These are phyloP conservation scores for Aspergillus nomiae DNA, from an alignment of 2,329 filamentous ascomycete genomes.

Conservation along the genomic window DNA sequence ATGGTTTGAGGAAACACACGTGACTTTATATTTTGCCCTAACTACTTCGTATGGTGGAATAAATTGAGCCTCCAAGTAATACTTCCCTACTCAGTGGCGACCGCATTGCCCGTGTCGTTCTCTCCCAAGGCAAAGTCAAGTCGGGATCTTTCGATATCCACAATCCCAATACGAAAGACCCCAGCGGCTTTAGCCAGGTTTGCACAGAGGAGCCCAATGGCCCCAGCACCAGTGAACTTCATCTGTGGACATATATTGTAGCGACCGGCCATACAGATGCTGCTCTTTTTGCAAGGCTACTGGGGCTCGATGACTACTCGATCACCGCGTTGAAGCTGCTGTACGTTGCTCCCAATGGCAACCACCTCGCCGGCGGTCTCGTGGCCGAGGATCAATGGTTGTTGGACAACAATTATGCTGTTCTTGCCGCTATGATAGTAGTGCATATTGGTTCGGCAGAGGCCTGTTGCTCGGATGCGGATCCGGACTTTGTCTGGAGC, in stretches of 20 bases:
- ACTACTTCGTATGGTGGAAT: no score
- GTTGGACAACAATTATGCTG: slow-evolving; percentile 2
- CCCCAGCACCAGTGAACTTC: not conserved
- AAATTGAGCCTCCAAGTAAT: no score
- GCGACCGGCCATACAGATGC: not conserved
- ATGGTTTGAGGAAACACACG: no score
- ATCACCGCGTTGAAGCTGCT: not conserved
- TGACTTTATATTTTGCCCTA: no score
- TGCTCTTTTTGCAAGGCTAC: not conserved
- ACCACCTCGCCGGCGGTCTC: slow-evolving; percentile 75
- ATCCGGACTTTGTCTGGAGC: slow-evolving; percentile 56
- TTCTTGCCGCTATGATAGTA: slow-evolving; percentile 74
- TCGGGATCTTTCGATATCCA: no score
- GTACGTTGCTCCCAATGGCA: slow-evolving; percentile 50
- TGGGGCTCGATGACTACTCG: not conserved
- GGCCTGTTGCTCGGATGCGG: slow-evolving; percentile 60
- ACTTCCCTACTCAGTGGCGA: no score
- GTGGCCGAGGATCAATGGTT: slow-evolving; percentile 65
- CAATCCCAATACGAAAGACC: no score
- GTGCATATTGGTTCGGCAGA: slow-evolving; percentile 68
- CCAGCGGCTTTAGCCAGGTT: no score
- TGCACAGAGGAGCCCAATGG: no score
- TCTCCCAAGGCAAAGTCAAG: no score
- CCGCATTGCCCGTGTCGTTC: no score
- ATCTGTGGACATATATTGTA: not conserved